Conservation (phyloP, 768 basidiomycete species). For the Dentipellis fragilis region DNA sequence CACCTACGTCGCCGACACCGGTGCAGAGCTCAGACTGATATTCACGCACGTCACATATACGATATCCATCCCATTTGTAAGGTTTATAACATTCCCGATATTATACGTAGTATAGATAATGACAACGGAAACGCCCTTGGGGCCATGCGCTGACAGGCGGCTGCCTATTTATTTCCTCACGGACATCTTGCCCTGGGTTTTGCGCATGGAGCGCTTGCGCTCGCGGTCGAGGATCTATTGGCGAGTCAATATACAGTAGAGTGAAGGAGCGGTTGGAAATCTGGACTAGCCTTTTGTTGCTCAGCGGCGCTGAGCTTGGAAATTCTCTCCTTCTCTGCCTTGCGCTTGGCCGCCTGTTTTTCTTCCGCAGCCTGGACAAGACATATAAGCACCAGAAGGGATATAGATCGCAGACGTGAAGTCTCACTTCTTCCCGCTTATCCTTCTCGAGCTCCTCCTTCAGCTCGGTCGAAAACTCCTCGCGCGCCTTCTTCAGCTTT, state of each 20-base stretch:
- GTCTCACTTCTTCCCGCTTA: slow-evolving; percentile 56
- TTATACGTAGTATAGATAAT: no score
- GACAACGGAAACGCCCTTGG: no score
- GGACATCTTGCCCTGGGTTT: slow-evolving; percentile 52
- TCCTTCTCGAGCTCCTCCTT: slow-evolving; percentile 58
- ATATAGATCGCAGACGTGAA: neutral
- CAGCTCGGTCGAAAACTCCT: slow-evolving; percentile 60
- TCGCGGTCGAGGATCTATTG: slow-evolving; percentile 61
- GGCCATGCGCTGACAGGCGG: no score
- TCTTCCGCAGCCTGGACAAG: slow-evolving; percentile 40
- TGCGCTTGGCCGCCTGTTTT: slow-evolving; percentile 63
- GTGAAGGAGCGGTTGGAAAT: slow-evolving; percentile 3
- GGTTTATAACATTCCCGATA: no score
- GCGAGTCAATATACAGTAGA: neutral
- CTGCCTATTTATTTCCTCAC: slow-evolving; percentile 33
- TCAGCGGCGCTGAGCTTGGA: slow-evolving; percentile 67
- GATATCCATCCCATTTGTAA: neutral
- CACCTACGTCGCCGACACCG: no score
- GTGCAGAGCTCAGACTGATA: neutral
- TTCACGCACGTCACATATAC: neutral
- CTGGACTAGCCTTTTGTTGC: slow-evolving; percentile 60
- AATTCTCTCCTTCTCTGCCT: slow-evolving; percentile 63
- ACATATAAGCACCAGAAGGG: neutral
- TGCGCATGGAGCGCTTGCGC: slow-evolving; percentile 60
- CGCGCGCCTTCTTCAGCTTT: slow-evolving; percentile 67